Conservation (phyloP, 345 rosid species). For the Gossypium raimondii region DNA sequence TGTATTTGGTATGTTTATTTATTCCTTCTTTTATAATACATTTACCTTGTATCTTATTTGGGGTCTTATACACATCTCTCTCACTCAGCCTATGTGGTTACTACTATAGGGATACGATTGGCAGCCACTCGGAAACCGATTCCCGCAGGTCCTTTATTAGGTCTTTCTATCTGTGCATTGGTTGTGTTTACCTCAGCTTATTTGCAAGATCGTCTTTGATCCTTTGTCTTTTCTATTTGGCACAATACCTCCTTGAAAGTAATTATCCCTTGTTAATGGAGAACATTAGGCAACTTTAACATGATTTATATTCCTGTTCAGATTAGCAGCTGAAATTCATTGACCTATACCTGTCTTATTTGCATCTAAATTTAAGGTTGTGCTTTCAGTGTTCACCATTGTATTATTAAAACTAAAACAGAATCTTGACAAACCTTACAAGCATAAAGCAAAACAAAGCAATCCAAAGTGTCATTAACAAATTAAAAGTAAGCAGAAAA, state of each 20-base stretch:
- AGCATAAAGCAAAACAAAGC: too few relatives aligned
- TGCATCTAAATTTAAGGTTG: background rate
- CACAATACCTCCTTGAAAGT: background rate
- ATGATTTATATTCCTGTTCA: background rate
- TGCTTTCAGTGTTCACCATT: background rate
- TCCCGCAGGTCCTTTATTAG: slow-evolving; percentile 68
- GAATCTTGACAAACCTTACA: too few relatives aligned
- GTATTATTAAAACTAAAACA: too few relatives aligned
- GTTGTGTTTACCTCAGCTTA: slow-evolving; percentile 54
- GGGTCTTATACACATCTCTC: background rate
- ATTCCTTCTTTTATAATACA: background rate
- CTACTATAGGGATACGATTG: slow-evolving; percentile 59
- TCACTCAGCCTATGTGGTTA: slow-evolving; percentile 2
- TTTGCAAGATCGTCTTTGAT: slow-evolving; percentile 41
- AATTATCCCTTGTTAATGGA: slow-evolving; percentile 6
- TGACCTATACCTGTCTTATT: background rate
- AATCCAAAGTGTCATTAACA: too few relatives aligned
- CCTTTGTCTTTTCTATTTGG: slow-evolving; percentile 4
- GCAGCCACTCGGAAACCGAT: slow-evolving; percentile 56
- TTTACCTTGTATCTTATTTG: background rate
- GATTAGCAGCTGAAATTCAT: background rate
- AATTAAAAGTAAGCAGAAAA: too few relatives aligned
- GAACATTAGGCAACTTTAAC: background rate
- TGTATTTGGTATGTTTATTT: slow-evolving; percentile 52
- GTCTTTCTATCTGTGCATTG: slow-evolving; percentile 52